Conservation (phyloP, 352 stramenopile species). For the Peronospora belbahrii region DNA sequence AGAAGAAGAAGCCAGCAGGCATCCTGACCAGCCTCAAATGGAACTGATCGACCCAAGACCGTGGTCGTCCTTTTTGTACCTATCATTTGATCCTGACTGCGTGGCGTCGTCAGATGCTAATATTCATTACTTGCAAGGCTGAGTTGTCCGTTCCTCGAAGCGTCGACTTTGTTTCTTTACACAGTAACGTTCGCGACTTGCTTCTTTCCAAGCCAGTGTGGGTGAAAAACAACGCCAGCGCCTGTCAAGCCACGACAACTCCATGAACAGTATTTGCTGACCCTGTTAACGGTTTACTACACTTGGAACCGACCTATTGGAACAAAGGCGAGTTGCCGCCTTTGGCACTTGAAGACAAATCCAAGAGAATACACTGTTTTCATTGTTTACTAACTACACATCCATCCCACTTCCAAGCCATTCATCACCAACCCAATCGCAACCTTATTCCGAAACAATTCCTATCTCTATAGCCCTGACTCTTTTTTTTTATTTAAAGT, state of each 20-base stretch:
- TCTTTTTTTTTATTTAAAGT: too few species aligned
- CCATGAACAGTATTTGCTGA: background rate
- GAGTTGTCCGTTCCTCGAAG: background rate
- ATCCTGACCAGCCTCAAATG: slow-evolving; percentile 10
- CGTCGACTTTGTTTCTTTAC: background rate
- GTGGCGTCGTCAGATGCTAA: slow-evolving; percentile 5
- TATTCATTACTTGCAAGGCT: slow-evolving; percentile 5
- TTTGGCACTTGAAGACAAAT: slow-evolving; percentile 13
- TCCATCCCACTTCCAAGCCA: background rate
- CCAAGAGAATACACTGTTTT: background rate
- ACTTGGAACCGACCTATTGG: too few species aligned
- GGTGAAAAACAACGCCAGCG: background rate
- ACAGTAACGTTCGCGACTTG: background rate
- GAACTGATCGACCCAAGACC: slow-evolving; percentile 7
- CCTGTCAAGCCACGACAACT: background rate
- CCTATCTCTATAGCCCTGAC: too few species aligned
- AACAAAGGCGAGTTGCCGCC: too few species aligned
- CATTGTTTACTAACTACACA: too few species aligned
- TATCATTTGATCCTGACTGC: slow-evolving; percentile 2
- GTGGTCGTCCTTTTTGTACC: slow-evolving; percentile 9
- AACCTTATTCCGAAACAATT: too few species aligned
- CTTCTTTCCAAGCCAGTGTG: background rate
- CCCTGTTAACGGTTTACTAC: background rate
- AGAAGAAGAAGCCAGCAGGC: background rate
- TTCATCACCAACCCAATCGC: background rate